Percentiles rank a stretch among this genome's conserved stretches.
phyloP scores from a whole-genome alignment of 2,329 filamentous ascomycete species.

The Bipolaris victoriae region DNA sequence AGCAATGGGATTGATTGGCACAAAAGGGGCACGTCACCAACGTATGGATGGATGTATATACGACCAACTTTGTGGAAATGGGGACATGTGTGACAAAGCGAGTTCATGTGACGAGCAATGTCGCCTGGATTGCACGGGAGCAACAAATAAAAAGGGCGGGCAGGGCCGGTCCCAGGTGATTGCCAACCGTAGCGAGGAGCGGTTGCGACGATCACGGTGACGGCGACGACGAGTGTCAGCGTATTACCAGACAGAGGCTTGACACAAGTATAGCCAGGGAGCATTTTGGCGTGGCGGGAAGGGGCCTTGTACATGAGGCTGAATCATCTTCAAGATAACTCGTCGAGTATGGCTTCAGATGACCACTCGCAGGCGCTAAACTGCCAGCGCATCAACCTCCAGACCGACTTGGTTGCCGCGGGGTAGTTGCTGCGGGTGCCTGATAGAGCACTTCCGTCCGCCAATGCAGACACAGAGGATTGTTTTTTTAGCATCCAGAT shows the following conservation, averaged over 20 bases:
- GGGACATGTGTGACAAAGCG: constrained; percentile 11
- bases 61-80: constrained; percentile 11
- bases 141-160: constrained; percentile 36
- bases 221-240: constrained; percentile 31
- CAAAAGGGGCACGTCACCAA: constrained; percentile 22
- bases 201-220: constrained; percentile 37
- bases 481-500: constrained; percentile 42
- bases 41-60: constrained; percentile 3
- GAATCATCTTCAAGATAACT: constrained; percentile 38
- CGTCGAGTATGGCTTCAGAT: constrained; percentile 42
- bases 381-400: constrained; percentile 48
- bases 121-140: constrained; percentile 20
- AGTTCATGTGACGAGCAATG: constrained; percentile 30
- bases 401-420: constrained; percentile 43
- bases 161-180: constrained; percentile 32
- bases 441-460: constrained; percentile 37
- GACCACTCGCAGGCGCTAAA: constrained; percentile 46
- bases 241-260: constrained; percentile 50
- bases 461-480: constrained; percentile 22
- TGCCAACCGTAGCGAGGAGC: constrained; percentile 16
- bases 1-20: constrained; percentile 15
- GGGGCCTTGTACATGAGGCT: constrained; percentile 43
- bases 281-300: constrained; percentile 42
- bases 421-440: constrained; percentile 44
- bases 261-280: constrained; percentile 49